Base-by-base conservation (phyloP, 169 alveolate species). In the Cryptosporidium sp. region DNA sequence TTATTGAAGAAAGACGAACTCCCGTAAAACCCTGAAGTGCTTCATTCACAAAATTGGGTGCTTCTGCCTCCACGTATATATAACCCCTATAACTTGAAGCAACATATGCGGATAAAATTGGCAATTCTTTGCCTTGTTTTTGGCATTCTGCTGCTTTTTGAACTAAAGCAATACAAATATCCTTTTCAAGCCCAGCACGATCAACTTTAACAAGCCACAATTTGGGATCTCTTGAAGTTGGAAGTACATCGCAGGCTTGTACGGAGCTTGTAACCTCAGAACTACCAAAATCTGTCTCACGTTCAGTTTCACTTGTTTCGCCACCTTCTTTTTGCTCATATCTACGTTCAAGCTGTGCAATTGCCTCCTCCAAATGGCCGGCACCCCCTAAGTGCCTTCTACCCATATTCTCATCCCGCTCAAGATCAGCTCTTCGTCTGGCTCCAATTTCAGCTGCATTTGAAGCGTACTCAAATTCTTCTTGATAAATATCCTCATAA, bases 1-100 rank as follows among this genome's bases (percentile, higher is more conserved):
- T 91, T 21, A 95, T 85, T 8, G 93, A 94, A 43, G 92, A 91
- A 61, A 94, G 75, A 70, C 92, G 93, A 35, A 95, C 86, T 69
- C 93, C 91, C 33, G 95, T 86, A 61, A 95, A 93, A 6, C 94
- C 97, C n/a, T 93, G 21, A 31, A 95, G 75, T 8, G 96, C 96
- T 39, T 93, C 94, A 62, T 85, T 84, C 50, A 95, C 93, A 84
- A 91, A 93, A 39, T 84, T 89, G 51, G 94, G 92, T 50, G 94
- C 94, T 23, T 95, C 97, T 31, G 97, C 97, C 71, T 95, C 97
- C 52, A 95, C 89, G 69, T 95, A 95, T 35, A 95, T 55, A 65
- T 92, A 93, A 0, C 96, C 96, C 39, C 93, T 91, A 51, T 92
- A 92, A 50, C 93, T 93, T 45, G 94, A 96, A 35, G 97, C 95